Base-by-base conservation (phyloP, 768 basidiomycete species). In the Boletus sensibilis region DNA sequence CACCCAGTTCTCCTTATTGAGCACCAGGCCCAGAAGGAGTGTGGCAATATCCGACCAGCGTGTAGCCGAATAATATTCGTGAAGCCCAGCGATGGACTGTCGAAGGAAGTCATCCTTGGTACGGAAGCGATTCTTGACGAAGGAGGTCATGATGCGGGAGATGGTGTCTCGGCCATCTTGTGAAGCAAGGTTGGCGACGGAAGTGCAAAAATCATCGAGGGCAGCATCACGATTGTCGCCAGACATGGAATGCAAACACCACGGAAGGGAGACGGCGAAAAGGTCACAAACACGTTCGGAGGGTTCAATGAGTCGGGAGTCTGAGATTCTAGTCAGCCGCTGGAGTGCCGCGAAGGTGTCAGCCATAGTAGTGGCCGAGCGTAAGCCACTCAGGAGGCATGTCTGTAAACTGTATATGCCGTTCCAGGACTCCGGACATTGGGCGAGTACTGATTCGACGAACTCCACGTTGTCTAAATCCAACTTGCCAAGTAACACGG, bases 81-180 rank as follows among this genome's bases (percentile, higher is more conserved):
- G 85, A 37, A 98, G 79, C 62, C 90, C 87, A 2, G 84, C 79
- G 21, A 93, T 86, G 0, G 92, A 93, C 67, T 97, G 93, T 5
- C 92, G 85, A 56, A 96, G 80, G 74, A 96, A 96, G 72, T 97
- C 94, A 50, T 98, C 94, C 65, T 87, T 87, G 2, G 93, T 93
- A 46, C 94, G 80, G 78, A 98, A 97, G 49, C 90, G 87, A 21
- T 80, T 78, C 71, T 92, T 92, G 53, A 90, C 84, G 63, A 95
- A 95, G 4, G 92, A 94, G 5, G 79, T 86, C 88, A 96, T 90
- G 65, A 98, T 90, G 46, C 90, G 87, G 51, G 84, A 80, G 63
- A 97, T 90, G 64, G 87, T 90, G n/a, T 82, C 79, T 29, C 86
- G 81, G 27, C 84, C 86, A 61, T 92, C 88, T 46, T 75, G 70